Evolutionary conservation across 441 rosid genomes (phyloP).

Genomic region (Adansonia gregorii): DNA sequence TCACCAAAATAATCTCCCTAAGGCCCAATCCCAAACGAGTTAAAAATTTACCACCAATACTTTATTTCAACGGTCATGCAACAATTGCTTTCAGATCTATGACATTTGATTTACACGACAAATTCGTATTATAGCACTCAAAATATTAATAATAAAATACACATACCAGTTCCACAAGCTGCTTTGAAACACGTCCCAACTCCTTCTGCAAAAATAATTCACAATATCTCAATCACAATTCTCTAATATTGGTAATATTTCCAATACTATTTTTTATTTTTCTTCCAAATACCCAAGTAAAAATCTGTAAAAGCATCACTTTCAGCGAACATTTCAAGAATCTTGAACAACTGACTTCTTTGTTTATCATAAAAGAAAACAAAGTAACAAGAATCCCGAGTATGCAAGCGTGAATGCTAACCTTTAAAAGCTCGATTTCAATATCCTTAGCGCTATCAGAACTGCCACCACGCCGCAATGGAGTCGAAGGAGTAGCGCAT

Average conservation of each 20-base stretch:
- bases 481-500: constrained; percentile 31
- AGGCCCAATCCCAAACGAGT: neutral
- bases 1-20: neutral
- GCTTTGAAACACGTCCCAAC: constrained; percentile 56
- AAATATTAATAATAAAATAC: neutral
- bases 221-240: constrained; percentile 26
- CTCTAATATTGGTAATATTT: neutral
- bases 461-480: constrained; percentile 22
- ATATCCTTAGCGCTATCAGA: constrained; percentile 46
- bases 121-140: neutral
- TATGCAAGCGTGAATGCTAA: constrained; percentile 25
- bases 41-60: neutral
- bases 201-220: constrained; percentile 55
- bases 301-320: constrained; percentile 5
- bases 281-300: neutral
- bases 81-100: neutral
- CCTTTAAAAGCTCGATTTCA: constrained; percentile 69
- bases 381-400: neutral
- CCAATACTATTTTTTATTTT: neutral
- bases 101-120: neutral
- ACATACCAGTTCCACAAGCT: constrained; percentile 50
- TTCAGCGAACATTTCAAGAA: constrained; percentile 1
- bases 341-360: neutral
- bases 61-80: neutral
- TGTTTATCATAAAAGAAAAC: neutral